Conservation (phyloP, 2,329 filamentous ascomycete species). For the Alternaria dauci region DNA sequence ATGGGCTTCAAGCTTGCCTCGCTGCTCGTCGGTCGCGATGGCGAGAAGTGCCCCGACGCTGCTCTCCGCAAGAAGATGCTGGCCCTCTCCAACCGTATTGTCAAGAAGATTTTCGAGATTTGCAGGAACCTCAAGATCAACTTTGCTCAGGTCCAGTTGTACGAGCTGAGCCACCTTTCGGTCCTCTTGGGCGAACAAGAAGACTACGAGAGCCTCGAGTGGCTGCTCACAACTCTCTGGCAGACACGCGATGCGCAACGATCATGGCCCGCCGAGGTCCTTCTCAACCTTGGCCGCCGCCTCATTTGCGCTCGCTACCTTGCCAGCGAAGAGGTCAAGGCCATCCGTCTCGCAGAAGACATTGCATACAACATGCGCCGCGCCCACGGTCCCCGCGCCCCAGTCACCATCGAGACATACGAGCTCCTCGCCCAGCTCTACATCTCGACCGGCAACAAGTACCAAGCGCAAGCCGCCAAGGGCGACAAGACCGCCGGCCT, state of each 20-base stretch:
- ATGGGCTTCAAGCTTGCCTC: conserved; percentile 50
- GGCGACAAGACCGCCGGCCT: conserved; percentile 47
- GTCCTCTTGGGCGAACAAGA: conserved; percentile 55
- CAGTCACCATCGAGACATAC: conserved; percentile 59
- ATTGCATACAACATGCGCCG: conserved; percentile 65
- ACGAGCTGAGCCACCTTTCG: conserved; percentile 55
- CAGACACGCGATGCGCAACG: conserved; percentile 45
- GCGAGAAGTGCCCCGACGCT: conserved; percentile 42
- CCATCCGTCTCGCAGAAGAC: conserved; percentile 58
- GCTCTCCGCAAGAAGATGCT: conserved; percentile 52
- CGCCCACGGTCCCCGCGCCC: conserved; percentile 60
- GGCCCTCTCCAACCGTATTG: conserved; percentile 52
- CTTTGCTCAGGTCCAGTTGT: conserved; percentile 53
- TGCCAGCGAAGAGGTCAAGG: conserved; percentile 54
- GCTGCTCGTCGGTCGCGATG: conserved; percentile 43
- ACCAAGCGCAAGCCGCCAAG: conserved; percentile 48
- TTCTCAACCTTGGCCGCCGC: conserved; percentile 62
- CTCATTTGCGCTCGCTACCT: conserved; percentile 63
- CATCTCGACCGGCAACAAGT: conserved; percentile 52
- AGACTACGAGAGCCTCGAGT: conserved; percentile 55
- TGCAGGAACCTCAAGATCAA: conserved; percentile 54
- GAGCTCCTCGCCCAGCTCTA: conserved; percentile 61
- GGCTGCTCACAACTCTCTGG: conserved; percentile 51
- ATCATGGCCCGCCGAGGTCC: conserved; percentile 49
- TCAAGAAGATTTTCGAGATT: conserved; percentile 53